A percentile compares a stretch with the other conserved stretches of the same genome.
Conservation (phyloP, 495 filamentous ascomycete genomes). For the Penicillium cinerascens region DNA sequence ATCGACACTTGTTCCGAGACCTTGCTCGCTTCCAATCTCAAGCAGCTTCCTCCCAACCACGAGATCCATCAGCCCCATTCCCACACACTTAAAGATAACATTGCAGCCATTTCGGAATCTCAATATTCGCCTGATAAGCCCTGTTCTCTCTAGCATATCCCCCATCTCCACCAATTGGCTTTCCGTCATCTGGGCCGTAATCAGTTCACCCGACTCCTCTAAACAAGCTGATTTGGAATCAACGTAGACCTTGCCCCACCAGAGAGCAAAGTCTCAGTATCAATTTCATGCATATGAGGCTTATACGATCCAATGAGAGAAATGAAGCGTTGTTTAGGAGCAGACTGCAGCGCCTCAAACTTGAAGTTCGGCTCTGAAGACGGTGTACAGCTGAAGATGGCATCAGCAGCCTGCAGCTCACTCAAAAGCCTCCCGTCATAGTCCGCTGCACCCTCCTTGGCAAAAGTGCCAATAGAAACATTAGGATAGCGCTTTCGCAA, state of each 20-base stretch:
- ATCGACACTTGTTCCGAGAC: constrained; percentile 65
- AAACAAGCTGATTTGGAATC: constrained; percentile 78
- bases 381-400: constrained; percentile 79
- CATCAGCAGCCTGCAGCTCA: constrained; percentile 48
- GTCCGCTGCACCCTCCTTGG: constrained; percentile 27
- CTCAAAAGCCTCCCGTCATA: constrained; percentile 25
- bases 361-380: constrained; percentile 59
- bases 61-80: constrained; percentile 47
- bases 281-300: constrained; percentile 81
- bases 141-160: constrained; percentile 63
- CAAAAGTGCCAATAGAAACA: constrained; percentile 21
- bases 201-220: constrained; percentile 85
- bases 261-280: constrained; percentile 69
- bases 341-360: constrained; percentile 43
- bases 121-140: constrained; percentile 17
- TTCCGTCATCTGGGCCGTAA: constrained; percentile 62
- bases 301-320: constrained; percentile 82
- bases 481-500: constrained; percentile 25
- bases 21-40: constrained; percentile 63
- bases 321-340: constrained; percentile 64
- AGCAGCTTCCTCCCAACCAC: constrained; percentile 66
- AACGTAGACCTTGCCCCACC: constrained; percentile 73
- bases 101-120: constrained; percentile 54
- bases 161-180: constrained; percentile 80
- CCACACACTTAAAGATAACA: constrained; percentile 55